A percentile compares a stretch with the other conserved stretches of the same genome.
Conservation (phyloP, 1,284 basidiomycete species). For the Cryptococcus neoformans region DNA sequence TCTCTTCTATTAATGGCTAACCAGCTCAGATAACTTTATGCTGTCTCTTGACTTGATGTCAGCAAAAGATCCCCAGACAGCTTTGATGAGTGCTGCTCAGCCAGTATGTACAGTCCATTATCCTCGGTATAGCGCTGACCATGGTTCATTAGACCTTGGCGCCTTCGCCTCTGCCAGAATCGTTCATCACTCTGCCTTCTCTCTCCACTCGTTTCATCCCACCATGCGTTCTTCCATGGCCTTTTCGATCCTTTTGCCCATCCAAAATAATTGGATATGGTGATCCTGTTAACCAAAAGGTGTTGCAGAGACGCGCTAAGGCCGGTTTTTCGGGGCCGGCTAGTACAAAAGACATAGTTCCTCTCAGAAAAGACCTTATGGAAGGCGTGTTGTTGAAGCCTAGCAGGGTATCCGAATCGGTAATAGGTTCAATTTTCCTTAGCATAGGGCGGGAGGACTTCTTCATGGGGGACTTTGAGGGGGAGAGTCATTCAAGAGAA, state of each 20-base stretch:
- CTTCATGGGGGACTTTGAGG: conserved; percentile 17
- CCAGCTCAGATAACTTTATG: conserved; percentile 45
- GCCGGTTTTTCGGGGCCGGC: conserved; percentile 27
- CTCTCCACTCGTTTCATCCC: conserved; percentile 28
- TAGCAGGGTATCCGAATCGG: conserved; percentile 19
- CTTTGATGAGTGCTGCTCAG: conserved; percentile 36
- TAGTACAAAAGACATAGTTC: conserved; percentile 36
- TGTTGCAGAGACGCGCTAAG: conserved; percentile 25
- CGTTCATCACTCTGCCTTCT: conserved; percentile 24
- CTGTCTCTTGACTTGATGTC: conserved; percentile 43
- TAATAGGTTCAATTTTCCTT: conserved; percentile 38
- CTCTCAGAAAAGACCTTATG: conserved; percentile 41
- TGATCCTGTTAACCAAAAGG: conserved; percentile 15
- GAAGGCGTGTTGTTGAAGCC: conserved; percentile 41
- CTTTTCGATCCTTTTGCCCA: conserved; percentile 41
- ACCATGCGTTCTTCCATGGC: conserved; percentile 45
- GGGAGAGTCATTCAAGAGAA: conserved; percentile 26
- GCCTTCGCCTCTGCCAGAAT: conserved; percentile 30
- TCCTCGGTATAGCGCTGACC: neutral
- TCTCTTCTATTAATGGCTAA: too few species aligned
- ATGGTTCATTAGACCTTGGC: conserved; percentile 34
- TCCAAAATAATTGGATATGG: conserved; percentile 37
- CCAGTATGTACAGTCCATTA: conserved; percentile 27
- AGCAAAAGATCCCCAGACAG: conserved; percentile 18
- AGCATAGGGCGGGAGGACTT: conserved; percentile 44